Evolutionary conservation across 1,139 yeast genomes (phyloP).

Genomic region (Taphrina populina): DNA sequence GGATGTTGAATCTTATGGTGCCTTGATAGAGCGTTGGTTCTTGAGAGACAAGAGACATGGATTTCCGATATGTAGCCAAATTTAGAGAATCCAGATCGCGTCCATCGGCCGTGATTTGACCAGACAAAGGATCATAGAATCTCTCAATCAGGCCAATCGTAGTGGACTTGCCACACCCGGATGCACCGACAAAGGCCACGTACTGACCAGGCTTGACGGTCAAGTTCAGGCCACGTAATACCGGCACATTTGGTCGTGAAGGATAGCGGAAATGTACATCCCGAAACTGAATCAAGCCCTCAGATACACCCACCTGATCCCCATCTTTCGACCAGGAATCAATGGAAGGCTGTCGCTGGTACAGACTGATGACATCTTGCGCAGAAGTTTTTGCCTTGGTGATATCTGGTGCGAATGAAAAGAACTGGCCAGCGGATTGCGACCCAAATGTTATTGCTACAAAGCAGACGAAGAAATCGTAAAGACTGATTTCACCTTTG

Average conservation of each 20-base stretch:
- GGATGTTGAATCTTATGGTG: constrained; percentile 74
- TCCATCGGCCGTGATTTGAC: constrained; percentile 67
- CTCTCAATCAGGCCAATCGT: constrained; percentile 77
- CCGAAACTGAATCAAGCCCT: constrained; percentile 53
- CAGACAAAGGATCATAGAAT: constrained; percentile 72
- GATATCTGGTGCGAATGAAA: constrained; percentile 53
- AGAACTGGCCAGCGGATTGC: constrained; percentile 52
- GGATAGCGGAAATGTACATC: constrained; percentile 78
- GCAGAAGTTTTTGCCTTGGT: constrained; percentile 62
- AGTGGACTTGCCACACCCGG: constrained; percentile 93
- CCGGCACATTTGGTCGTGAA: constrained; percentile 71
- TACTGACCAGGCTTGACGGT: constrained; percentile 75
- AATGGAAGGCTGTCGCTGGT: constrained; percentile 52
- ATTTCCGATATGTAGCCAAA: constrained; percentile 67
- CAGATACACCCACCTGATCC: constrained; percentile 28
- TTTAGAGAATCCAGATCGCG: constrained; percentile 70
- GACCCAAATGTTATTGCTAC: constrained; percentile 48
- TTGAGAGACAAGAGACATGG: constrained; percentile 77
- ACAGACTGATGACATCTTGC: constrained; percentile 51
- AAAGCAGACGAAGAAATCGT: constrained; percentile 52
- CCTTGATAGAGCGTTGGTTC: constrained; percentile 90
- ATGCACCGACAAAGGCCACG: constrained; percentile 91
- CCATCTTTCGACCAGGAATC: constrained; percentile 52
- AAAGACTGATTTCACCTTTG: constrained; percentile 37
- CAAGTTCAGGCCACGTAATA: constrained; percentile 66